Percentiles rank a stretch among this genome's conserved stretches.
These are phyloP conservation scores for Rosa chinensis DNA, from an alignment of 306 rosid species.

Conservation along the genomic window DNA sequence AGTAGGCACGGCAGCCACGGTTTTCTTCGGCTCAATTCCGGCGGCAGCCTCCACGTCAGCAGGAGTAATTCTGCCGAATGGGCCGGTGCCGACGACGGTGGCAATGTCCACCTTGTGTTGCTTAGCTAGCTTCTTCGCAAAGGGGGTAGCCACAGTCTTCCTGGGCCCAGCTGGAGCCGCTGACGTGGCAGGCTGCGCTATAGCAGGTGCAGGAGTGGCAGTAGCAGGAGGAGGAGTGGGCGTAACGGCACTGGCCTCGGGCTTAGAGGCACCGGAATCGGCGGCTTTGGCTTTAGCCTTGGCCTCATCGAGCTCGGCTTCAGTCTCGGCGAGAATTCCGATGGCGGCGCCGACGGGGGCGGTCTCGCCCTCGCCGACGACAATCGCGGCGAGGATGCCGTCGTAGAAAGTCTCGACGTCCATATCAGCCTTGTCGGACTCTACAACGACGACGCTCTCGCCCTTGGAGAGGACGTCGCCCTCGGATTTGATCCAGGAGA, in stretches of 20 bases:
- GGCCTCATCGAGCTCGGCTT: constrained; percentile 71
- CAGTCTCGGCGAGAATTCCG: constrained; percentile 69
- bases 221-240: constrained; percentile 42
- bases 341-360: constrained; percentile 93
- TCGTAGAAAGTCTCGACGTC: constrained; percentile 92
- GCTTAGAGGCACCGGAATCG: constrained; percentile 24
- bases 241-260: constrained; percentile 23
- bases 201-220: constrained; percentile 47
- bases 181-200: constrained; percentile 43
- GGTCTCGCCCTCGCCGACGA: constrained; percentile 72
- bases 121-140: constrained; percentile 83
- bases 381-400: constrained; percentile 84
- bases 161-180: constrained; percentile 41
- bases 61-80: constrained; percentile 72
- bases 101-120: constrained; percentile 75
- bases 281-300: constrained; percentile 59
- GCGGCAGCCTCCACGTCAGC: constrained; percentile 78
- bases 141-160: constrained; percentile 87
- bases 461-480: constrained; percentile 89
- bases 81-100: constrained; percentile 69
- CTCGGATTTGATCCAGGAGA: constrained; percentile 89
- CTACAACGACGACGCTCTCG: constrained; percentile 89
- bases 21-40: constrained; percentile 56
- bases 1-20: constrained; percentile 27
- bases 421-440: constrained; percentile 93